phyloP scores from a whole-genome alignment of 148 eudicot genomes.

The Linanthus parryae region DNA sequence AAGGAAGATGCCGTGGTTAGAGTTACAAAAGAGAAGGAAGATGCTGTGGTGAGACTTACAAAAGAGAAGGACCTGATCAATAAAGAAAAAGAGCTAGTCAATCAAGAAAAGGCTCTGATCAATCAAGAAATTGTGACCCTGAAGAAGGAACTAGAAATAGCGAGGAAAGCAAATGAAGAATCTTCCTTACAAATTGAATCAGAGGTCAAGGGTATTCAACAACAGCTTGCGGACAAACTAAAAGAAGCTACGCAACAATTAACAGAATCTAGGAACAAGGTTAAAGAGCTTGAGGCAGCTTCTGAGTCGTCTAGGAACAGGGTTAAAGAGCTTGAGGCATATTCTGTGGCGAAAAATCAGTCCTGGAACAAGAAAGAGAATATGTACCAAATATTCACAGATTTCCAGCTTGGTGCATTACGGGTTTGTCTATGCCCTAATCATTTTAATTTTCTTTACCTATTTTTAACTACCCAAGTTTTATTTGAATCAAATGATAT shows the following conservation, averaged over 20 bases:
- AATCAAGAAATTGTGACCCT: slow-evolving; percentile 30
- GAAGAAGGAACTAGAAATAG: slow-evolving; percentile 46
- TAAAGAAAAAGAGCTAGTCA: too few species aligned
- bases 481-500: slow-evolving; percentile 12
- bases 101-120: slow-evolving; percentile 46
- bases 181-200: slow-evolving; percentile 33
- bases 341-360: slow-evolving; percentile 36
- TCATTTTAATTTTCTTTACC: slow-evolving; percentile 5
- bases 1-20: neutral
- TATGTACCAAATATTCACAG: slow-evolving; percentile 47
- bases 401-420: slow-evolving; percentile 58
- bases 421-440: slow-evolving; percentile 31
- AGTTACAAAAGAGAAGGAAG: slow-evolving; percentile 1
- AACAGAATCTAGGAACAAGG: too few species aligned
- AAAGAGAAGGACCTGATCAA: too few species aligned
- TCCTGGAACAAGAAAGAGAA: slow-evolving; percentile 57
- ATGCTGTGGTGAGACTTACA: too few species aligned
- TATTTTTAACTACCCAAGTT: slow-evolving; percentile 5
- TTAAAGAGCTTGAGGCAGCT: slow-evolving; percentile 30
- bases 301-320: slow-evolving; percentile 41
- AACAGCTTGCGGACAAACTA: slow-evolving; percentile 48
- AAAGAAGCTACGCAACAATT: too few species aligned
- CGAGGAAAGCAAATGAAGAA: slow-evolving; percentile 48
- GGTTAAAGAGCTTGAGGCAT: slow-evolving; percentile 52
- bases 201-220: slow-evolving; percentile 31